These are phyloP conservation scores for Camillea tinctor DNA, from an alignment of 2,329 filamentous ascomycete species.

Conservation along the genomic window DNA sequence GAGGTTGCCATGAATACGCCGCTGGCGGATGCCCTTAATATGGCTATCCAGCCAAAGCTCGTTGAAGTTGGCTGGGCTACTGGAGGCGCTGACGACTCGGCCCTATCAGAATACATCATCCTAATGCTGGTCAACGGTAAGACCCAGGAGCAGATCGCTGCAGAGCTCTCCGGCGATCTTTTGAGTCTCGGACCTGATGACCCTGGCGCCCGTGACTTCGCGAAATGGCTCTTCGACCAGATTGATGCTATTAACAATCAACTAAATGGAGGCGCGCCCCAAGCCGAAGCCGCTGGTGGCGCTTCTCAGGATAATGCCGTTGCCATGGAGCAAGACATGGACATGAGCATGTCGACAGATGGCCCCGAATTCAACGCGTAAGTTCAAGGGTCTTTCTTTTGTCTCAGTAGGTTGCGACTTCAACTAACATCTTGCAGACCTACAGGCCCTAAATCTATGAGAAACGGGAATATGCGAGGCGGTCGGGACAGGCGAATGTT, in stretches of 20 bases:
- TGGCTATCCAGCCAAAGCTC: constrained; percentile 84
- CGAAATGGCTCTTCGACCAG: constrained; percentile 90
- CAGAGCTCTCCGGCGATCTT: constrained; percentile 84
- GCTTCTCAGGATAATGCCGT: constrained; percentile 24
- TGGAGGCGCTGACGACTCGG: constrained; percentile 72
- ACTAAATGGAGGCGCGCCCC: constrained; percentile 50
- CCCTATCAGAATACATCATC: constrained; percentile 92
- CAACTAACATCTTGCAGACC: constrained; percentile 62
- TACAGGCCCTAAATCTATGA: constrained; percentile 93
- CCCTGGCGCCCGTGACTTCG: constrained; percentile 77
- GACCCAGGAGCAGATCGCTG: constrained; percentile 82
- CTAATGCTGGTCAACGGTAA: constrained; percentile 97
- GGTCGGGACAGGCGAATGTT: constrained; percentile 78
- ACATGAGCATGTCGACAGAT: constrained; percentile 64
- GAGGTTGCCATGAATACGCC: constrained; percentile 76
- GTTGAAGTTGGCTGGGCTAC: constrained; percentile 91
- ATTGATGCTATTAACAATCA: constrained; percentile 67
- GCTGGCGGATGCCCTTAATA: constrained; percentile 78
- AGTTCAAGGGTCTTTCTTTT: constrained; percentile 32
- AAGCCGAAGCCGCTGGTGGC: constrained; percentile 26
- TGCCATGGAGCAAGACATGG: constrained; percentile 60
- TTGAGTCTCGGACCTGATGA: constrained; percentile 81
- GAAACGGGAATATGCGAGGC: constrained; percentile 51
- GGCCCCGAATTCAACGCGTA: constrained; percentile 57
- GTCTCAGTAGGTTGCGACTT: constrained; percentile 1